Percentiles rank a stretch among this genome's conserved stretches.
phyloP scores from a whole-genome alignment of 1,284 basidiomycete species.

The Pseudozyma flocculosa region DNA sequence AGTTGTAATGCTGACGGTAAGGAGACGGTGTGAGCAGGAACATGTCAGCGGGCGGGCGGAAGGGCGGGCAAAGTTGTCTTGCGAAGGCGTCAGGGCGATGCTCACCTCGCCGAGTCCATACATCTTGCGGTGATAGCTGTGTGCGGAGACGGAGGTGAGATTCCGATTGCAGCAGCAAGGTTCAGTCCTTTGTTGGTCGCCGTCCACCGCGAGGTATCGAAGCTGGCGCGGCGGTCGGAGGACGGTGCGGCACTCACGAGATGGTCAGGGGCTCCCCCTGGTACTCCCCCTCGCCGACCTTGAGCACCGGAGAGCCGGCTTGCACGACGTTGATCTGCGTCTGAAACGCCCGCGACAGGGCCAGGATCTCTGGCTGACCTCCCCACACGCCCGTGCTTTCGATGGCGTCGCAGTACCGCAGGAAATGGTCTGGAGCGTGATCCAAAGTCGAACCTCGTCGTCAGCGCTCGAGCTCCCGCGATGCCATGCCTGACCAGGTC shows the following conservation, averaged over 20 bases:
- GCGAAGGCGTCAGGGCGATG: neutral
- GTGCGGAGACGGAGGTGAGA: too few species aligned
- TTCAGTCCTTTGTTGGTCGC: too few species aligned
- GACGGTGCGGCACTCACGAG: too few species aligned
- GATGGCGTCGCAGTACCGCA: slow-evolving; percentile 76
- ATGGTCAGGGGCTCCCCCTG: slow-evolving; percentile 36
- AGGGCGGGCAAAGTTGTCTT: neutral
- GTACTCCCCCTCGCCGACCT: slow-evolving; percentile 68
- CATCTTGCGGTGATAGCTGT: slow-evolving; percentile 50
- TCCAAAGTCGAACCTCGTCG: too few species aligned
- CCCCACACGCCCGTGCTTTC: slow-evolving; percentile 88
- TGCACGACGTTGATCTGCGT: slow-evolving; percentile 92
- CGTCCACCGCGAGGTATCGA: too few species aligned
- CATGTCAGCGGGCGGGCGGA: neutral
- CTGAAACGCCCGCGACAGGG: slow-evolving; percentile 78
- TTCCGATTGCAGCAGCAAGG: too few species aligned
- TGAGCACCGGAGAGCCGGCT: slow-evolving; percentile 72
- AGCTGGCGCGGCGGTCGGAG: too few species aligned
- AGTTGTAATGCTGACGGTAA: slow-evolving; percentile 49
- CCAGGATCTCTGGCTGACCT: slow-evolving; percentile 93
- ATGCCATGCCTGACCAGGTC: too few species aligned
- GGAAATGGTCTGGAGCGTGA: slow-evolving; percentile 64
- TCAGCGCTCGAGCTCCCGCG: too few species aligned
- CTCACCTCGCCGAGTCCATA: slow-evolving; percentile 53
- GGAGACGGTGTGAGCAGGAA: slow-evolving; percentile 1